Conservation (phyloP, 2,329 filamentous ascomycete genomes). For the Alternaria ethzedia region DNA sequence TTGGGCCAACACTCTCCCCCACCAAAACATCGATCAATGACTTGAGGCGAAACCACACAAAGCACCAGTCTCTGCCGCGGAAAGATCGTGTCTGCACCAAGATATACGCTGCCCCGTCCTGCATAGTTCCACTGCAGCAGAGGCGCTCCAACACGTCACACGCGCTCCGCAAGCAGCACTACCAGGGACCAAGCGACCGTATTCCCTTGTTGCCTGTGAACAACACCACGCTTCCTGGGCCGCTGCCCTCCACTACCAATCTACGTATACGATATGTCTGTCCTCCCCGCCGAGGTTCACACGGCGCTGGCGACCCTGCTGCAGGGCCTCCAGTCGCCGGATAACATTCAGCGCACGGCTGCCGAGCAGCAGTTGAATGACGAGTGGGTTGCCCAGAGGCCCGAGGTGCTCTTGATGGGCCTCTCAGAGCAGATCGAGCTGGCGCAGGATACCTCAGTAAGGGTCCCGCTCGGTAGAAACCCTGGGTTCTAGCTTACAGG, state of each 20-base stretch:
- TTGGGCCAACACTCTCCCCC: constrained; percentile 4
- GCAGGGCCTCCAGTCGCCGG: constrained; percentile 84
- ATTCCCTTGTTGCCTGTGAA: constrained; percentile 17
- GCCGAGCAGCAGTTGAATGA: constrained; percentile 90
- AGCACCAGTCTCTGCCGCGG: constrained; percentile 6
- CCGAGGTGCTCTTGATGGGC: constrained; percentile 91
- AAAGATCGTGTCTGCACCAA: background rate
- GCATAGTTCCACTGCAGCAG: constrained; percentile 6
- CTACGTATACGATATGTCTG: constrained; percentile 68
- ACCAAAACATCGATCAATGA: constrained; percentile 22
- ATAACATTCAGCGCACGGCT: constrained; percentile 83
- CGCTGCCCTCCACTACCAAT: constrained; percentile 21
- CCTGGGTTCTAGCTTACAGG: constrained; percentile 6
- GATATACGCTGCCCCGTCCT: constrained; percentile 1
- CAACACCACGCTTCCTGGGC: constrained; percentile 19
- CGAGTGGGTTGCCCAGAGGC: constrained; percentile 83
- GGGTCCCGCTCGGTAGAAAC: constrained; percentile 26
- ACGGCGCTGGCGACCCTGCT: constrained; percentile 85
- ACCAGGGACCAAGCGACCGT: background rate
- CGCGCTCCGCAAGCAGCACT: constrained; percentile 9
- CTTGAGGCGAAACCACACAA: constrained; percentile 14
- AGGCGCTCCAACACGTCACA: constrained; percentile 15
- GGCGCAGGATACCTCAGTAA: constrained; percentile 75
- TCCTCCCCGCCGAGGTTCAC: constrained; percentile 84
- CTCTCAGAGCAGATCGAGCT: constrained; percentile 88